These are phyloP conservation scores for Boletus bicolor DNA, from an alignment of 768 basidiomycete species.

Conservation along the genomic window DNA sequence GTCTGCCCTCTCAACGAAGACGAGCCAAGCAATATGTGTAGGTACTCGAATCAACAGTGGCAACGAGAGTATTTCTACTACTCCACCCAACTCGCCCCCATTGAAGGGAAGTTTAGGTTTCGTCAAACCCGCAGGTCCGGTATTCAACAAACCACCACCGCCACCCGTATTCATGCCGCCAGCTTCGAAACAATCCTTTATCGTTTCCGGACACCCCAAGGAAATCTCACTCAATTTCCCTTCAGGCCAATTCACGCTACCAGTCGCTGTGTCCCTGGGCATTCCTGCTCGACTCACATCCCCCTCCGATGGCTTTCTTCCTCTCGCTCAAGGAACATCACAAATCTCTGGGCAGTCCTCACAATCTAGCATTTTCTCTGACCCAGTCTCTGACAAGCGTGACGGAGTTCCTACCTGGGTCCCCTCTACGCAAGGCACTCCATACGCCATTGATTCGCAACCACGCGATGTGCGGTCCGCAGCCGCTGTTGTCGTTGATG, in stretches of 20 bases:
- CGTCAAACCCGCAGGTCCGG: conserved; percentile 40
- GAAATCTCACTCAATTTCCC: conserved; percentile 37
- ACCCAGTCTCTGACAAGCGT: conserved; percentile 47
- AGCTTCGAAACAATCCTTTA: conserved; percentile 13
- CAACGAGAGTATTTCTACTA: conserved; percentile 47
- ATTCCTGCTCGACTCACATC: conserved; percentile 36
- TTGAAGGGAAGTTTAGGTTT: conserved; percentile 24
- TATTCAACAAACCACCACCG: conserved; percentile 55
- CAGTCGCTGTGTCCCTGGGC: conserved; percentile 45
- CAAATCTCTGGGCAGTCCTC: conserved; percentile 51
- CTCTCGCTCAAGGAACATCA: conserved; percentile 27
- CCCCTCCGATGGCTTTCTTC: conserved; percentile 14
- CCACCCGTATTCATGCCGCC: conserved; percentile 28
- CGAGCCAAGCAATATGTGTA: conserved; percentile 4
- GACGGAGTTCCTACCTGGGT: conserved; percentile 51
- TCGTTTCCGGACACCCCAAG: conserved; percentile 15
- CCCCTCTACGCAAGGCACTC: conserved; percentile 58
- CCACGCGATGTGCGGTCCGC: conserved; percentile 13
- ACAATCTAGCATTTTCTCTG: conserved; percentile 50
- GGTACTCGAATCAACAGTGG: neutral
- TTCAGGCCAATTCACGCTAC: conserved; percentile 40
- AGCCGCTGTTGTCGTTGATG: conserved; percentile 19
- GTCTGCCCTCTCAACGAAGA: conserved; percentile 23
- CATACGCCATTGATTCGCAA: conserved; percentile 43
- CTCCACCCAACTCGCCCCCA: conserved; percentile 57